Percentiles rank a stretch among this genome's conserved stretches.
These are phyloP conservation scores for Aspergillus pseudoterreus DNA, from an alignment of 2,329 filamentous ascomycete genomes.

Conservation along the genomic window DNA sequence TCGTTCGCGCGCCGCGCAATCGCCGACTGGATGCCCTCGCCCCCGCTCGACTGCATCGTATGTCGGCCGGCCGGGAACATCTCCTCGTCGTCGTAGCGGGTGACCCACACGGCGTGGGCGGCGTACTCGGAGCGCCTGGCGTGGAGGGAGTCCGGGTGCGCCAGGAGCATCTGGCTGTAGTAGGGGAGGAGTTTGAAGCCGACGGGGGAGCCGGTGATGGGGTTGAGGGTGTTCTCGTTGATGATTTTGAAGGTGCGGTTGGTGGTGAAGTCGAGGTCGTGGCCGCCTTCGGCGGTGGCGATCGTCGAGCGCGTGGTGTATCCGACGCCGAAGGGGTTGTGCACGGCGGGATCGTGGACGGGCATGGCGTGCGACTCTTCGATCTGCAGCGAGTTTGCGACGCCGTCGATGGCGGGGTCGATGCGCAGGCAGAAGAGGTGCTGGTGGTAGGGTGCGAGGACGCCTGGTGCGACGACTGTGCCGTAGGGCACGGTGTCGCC, in stretches of 20 bases:
- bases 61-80: conserved; percentile 48
- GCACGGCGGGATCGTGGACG: conserved; percentile 31
- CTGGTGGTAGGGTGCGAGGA: conserved; percentile 44
- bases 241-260: conserved; percentile 56
- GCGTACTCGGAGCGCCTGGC: conserved; percentile 49
- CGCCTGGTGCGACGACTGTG: conserved; percentile 39
- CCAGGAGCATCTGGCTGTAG: conserved; percentile 55
- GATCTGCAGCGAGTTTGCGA: conserved; percentile 47
- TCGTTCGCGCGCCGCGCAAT: conserved; percentile 19
- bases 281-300: conserved; percentile 41
- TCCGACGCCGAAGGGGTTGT: conserved; percentile 51
- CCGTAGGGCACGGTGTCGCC: conserved; percentile 35
- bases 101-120: conserved; percentile 51
- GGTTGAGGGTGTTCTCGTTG: conserved; percentile 48
- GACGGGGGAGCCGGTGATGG: conserved; percentile 49
- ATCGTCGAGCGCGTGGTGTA: conserved; percentile 45
- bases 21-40: conserved; percentile 21
- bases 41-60: conserved; percentile 46
- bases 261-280: conserved; percentile 36
- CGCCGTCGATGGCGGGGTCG: conserved; percentile 41
- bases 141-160: conserved; percentile 47
- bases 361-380: conserved; percentile 57
- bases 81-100: conserved; percentile 48
- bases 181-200: conserved; percentile 53
- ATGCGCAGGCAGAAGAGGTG: conserved; percentile 45